These are phyloP conservation scores for Musa balbisiana DNA, from an alignment of 202 grass and related monocot species.

Conservation along the genomic window DNA sequence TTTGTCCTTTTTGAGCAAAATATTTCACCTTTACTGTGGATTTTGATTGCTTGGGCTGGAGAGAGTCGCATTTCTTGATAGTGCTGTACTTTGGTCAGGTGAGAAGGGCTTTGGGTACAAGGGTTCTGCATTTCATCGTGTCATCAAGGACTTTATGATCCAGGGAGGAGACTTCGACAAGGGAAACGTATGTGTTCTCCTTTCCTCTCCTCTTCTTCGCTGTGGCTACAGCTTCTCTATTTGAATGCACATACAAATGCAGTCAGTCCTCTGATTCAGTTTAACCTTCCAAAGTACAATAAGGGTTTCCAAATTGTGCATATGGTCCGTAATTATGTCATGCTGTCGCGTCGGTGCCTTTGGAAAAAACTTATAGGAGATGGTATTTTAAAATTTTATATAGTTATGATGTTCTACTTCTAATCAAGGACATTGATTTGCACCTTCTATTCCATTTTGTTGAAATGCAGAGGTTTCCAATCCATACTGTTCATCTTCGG, in stretches of 20 bases:
- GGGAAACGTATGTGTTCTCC: neutral
- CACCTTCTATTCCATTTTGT: no score
- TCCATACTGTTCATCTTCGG: no score
- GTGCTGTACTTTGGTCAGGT: slow-evolving; percentile 4
- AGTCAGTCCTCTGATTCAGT: neutral
- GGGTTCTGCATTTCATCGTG: slow-evolving; percentile 6
- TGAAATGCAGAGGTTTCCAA: no score
- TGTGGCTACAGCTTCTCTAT: neutral
- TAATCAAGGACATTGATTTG: no score
- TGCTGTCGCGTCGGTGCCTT: no score
- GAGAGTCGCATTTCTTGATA: neutral
- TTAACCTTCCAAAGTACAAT: neutral
- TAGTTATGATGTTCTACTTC: no score
- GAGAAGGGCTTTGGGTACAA: slow-evolving; percentile 6
- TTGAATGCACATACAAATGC: neutral
- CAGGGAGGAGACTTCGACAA: neutral
- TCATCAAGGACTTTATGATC: neutral
- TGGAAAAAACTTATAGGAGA: no score
- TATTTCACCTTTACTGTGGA: neutral
- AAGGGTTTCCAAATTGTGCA: neutral
- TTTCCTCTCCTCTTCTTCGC: neutral
- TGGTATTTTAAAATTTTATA: no score
- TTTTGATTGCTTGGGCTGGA: neutral
- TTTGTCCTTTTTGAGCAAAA: neutral
- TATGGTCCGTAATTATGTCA: no score